Evolutionary conservation across 164 flowering plant genomes (phyloP).

Genomic region (Cinnamomum micranthum): DNA sequence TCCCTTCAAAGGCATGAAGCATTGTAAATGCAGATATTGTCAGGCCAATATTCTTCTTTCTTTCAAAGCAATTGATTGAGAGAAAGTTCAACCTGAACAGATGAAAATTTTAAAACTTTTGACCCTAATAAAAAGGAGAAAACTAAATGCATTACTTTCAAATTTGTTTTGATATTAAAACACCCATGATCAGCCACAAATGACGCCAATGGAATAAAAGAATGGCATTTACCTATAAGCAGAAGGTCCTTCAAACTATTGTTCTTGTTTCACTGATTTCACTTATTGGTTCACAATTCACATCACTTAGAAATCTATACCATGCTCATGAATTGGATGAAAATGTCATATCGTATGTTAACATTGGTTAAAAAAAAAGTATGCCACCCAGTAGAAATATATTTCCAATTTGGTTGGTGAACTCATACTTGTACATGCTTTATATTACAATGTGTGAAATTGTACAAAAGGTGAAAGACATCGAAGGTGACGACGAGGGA

Average conservation of each 20-base stretch:
- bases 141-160: neutral
- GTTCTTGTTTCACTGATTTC: too few species aligned
- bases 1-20: conserved; percentile 40
- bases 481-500: too few species aligned
- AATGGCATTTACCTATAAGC: conserved; percentile 51
- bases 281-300: too few species aligned
- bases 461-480: too few species aligned
- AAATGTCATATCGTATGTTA: too few species aligned
- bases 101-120: neutral
- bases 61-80: conserved; percentile 87
- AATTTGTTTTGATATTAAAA: neutral
- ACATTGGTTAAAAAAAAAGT: too few species aligned
- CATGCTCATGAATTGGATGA: too few species aligned
- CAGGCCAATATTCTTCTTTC: conserved; percentile 85
- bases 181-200: conserved; percentile 7
- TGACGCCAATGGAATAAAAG: conserved; percentile 28
- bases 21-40: conserved; percentile 79
- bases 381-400: too few species aligned
- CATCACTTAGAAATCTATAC: too few species aligned
- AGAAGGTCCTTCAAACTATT: conserved; percentile 65
- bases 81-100: conserved; percentile 62
- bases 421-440: too few species aligned
- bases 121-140: neutral
- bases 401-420: too few species aligned
- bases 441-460: too few species aligned